Evolutionary conservation across 305 asterid species (phyloP), one percentile per base, ranked within the genome.

Genomic region (Plantago lanceolata): DNA sequence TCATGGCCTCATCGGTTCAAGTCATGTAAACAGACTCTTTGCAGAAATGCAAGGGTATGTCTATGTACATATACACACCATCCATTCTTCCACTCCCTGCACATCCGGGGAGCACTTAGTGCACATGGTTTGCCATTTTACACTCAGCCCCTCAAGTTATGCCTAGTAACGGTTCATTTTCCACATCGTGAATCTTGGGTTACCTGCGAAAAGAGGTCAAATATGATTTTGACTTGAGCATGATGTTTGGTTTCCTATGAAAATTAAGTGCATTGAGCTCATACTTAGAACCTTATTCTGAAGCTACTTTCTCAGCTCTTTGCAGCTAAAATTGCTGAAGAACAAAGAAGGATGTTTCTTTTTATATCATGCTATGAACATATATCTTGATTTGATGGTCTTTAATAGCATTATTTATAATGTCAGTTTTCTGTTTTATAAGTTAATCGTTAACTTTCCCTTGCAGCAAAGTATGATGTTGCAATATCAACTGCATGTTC

Each of bases 401-500:
- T 59, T 59, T 33, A 28, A 49, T 24, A 45, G 49, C 43, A 26
- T 6, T 63, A 56, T 47, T 59, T 65, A 17, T 51, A 50, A 53
- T 18, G 31, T 21, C 53, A 17, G 50, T 31, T 9, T 66, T 45
- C 52, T 49, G 48, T 62, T 24, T 54, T 65, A 66, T 62, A 48
- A 63, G 48, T 64, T 40, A 40, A 65, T 58, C 58, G 19, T 5
- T 51, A 20, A 50, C 28, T 57, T 58, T 63, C 60, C 62, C 24
- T 66, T 85, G 83, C 91, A 93, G 98, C 84, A 49, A 85, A 93
- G 73, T 93, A 84, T 73, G 98, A 93, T 75, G 73, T 89, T 40
- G 97, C 98, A 57, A 78, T 93, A 80, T 93, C 98, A 73, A 93
- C 98, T n/a, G 98, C 97, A 61, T 89, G 97, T 73, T 43, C 78